Base-by-base conservation (phyloP, 2,329 filamentous ascomycete species). In the Peltaster fructicola region DNA sequence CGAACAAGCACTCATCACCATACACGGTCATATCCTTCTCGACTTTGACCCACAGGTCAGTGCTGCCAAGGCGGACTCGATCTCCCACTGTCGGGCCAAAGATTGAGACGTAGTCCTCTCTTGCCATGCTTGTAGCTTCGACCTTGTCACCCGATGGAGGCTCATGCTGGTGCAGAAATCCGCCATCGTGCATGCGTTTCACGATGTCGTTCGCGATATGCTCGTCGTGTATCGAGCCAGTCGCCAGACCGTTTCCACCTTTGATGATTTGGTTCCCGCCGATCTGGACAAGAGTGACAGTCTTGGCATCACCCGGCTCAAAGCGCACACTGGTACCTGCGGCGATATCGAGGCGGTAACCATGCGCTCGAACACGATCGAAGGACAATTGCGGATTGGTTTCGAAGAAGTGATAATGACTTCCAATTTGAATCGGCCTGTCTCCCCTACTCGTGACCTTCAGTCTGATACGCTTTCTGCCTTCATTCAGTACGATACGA, bases 371-470 rank as follows among this genome's bases (percentile, higher is more conserved):
- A 24, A 68, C 57, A 14, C 85, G 78, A 52, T 95, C 85, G 48
- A 95, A 95, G 33, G 78, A 68, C 24, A 95, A 64, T 48, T 79
- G 69, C 1, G 82, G 79, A 51, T 95, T 95, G n/a, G 73, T 76
- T 57, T 95, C 85, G 44, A 91, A 70, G 48, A 95, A 91, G 53
- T 93, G 85, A 50, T 92, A 95, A 53, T 95, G 85, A 15, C 81
- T 91, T 15, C 85, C 85, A 31, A 79, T 63, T 61, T 93, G 84
- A 32, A 93, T 76, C 1, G 85, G 85, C 15, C 85, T 62, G 51
- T 95, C 85, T 5, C 85, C 85, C 40, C 67, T 78, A 51, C 79
- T 92, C 34, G 73, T 82, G 19, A 95, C 79, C 44, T 61, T 70
- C 18, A 95, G 56, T 31, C 56, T 63, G 35, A 84, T 73, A 32